Percentiles rank a stretch among this genome's conserved stretches.
These are phyloP conservation scores for Ballota nigra DNA, from an alignment of 257 asterid genomes.

Conservation along the genomic window DNA sequence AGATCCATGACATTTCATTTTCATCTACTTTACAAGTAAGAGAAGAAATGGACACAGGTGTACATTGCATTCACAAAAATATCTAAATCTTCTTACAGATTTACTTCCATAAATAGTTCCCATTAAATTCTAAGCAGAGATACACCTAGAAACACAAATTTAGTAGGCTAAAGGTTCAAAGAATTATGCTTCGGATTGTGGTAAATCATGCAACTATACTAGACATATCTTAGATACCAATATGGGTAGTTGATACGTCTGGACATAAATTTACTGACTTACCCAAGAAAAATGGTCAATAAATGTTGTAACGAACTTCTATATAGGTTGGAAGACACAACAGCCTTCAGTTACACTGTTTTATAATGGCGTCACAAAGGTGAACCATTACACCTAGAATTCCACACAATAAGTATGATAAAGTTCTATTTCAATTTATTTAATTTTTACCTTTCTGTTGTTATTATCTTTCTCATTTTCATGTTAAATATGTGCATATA, in stretches of 20 bases:
- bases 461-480: neutral
- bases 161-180: neutral
- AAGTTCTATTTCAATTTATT: neutral
- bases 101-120: neutral
- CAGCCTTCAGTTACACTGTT: neutral
- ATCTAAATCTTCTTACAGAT: neutral
- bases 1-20: neutral
- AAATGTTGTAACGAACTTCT: neutral
- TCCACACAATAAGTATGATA: neutral
- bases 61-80: neutral
- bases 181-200: neutral
- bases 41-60: neutral
- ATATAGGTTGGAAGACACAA: neutral
- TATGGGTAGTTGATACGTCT: neutral
- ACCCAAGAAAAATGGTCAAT: neutral
- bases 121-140: neutral
- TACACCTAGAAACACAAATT: neutral
- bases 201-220: neutral
- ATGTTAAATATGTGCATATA: neutral
- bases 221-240: neutral
- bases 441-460: neutral
- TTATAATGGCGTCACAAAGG: neutral
- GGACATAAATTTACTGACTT: neutral
- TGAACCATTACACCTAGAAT: neutral
- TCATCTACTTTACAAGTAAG: neutral